Evolutionary conservation across 345 rosid species (phyloP).

Genomic region (Brassica cretica): DNA sequence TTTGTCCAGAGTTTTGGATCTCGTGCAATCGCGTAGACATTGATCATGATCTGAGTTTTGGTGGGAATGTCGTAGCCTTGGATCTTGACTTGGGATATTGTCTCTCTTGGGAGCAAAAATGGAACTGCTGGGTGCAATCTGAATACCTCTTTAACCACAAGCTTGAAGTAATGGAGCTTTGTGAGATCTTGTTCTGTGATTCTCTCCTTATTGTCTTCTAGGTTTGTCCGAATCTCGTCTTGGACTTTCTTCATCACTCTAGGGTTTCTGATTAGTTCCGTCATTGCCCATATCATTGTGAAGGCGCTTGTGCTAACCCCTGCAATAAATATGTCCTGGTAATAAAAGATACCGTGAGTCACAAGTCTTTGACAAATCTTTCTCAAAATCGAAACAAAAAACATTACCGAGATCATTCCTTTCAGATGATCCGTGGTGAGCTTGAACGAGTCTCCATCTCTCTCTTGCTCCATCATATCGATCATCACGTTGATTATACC

Average conservation of each 20-base stretch:
- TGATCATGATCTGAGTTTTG: constrained; percentile 40
- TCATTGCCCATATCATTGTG: constrained; percentile 16
- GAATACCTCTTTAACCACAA: constrained; percentile 49
- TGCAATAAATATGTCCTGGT: constrained; percentile 45
- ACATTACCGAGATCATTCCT: constrained; percentile 51
- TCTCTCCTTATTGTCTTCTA: constrained; percentile 24
- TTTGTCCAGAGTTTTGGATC: constrained; percentile 47
- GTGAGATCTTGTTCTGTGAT: constrained; percentile 40
- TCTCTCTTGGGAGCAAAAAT: constrained; percentile 46
- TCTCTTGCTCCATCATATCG: constrained; percentile 33
- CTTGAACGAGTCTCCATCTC: constrained; percentile 15
- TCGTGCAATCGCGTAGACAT: constrained; percentile 49
- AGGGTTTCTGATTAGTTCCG: constrained; percentile 18
- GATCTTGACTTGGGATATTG: constrained; percentile 36
- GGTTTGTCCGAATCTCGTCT: constrained; percentile 6
- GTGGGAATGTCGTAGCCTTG: constrained; percentile 45
- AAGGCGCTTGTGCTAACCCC: constrained; percentile 41
- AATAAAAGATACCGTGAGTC: not conserved
- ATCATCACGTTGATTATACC: constrained; percentile 54
- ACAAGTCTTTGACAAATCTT: not conserved
- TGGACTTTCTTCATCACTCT: constrained; percentile 33
- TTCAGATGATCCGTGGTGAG: constrained; percentile 45
- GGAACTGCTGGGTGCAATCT: constrained; percentile 61
- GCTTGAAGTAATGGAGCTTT: constrained; percentile 43
- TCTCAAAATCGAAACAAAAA: not conserved